These are phyloP conservation scores for Craterostigma plantagineum DNA, from an alignment of 257 asterid species.

Conservation along the genomic window DNA sequence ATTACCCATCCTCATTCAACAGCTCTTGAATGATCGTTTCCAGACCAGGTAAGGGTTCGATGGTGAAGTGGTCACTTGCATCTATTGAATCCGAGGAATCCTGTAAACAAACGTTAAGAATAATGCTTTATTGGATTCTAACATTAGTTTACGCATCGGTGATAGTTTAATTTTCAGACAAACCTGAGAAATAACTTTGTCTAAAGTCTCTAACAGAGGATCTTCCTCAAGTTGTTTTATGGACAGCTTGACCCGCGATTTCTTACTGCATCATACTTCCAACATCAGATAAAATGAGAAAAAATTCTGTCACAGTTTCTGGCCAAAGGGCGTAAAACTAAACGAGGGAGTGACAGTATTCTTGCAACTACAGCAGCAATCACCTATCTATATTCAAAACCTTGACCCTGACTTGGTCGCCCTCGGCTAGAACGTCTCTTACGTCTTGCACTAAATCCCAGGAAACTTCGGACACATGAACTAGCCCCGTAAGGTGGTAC, in stretches of 20 bases:
- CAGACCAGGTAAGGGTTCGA: constrained; percentile 90
- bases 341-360: background rate
- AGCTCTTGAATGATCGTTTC: constrained; percentile 61
- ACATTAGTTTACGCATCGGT: too few relatives aligned
- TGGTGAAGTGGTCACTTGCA: constrained; percentile 17
- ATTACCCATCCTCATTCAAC: constrained; percentile 82
- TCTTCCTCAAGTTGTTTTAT: constrained; percentile 90
- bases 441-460: constrained; percentile 94
- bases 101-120: too few relatives aligned
- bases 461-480: constrained; percentile 90
- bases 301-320: background rate
- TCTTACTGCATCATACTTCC: constrained; percentile 30
- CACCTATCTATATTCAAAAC: constrained; percentile 58
- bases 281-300: background rate
- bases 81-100: background rate
- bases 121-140: too few relatives aligned
- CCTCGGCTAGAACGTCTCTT: constrained; percentile 61
- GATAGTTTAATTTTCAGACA: constrained; percentile 3
- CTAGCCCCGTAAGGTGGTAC: constrained; percentile 71
- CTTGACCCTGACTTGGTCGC: constrained; percentile 74
- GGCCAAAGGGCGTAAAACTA: background rate
- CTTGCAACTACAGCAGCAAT: constrained; percentile 1
- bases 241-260: constrained; percentile 61
- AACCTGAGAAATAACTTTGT: constrained; percentile 92
- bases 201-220: constrained; percentile 81